Evolutionary conservation across 2,329 filamentous ascomycete species (phyloP), one percentile per base, ranked within the genome.

Genomic region (Clonostachys rosea): DNA sequence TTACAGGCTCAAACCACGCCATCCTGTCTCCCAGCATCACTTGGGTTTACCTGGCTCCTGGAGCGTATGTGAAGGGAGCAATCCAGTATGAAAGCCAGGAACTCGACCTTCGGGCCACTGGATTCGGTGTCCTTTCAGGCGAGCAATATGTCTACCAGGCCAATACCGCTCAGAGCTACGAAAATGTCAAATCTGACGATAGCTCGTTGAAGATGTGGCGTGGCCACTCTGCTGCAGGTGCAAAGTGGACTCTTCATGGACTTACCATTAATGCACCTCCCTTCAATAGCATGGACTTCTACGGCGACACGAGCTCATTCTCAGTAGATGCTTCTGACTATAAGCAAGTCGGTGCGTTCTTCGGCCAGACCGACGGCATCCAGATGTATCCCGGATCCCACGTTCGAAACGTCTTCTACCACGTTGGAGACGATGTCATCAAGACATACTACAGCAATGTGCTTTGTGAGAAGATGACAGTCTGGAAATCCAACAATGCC

Each of bases 321-420:
- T 47, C 44, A 12, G 55, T 59, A 35, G 46, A 57, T 16, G 53
- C 54, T 10, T 57, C 47, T 3, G 65, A 68, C 46, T 67, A 66
- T 50, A 68, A 68, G 52, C 65, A 67, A 49, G 65, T 68, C 34
- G 65, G 65, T 10, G 60, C 64, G 11, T 68, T 60, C 49, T 68
- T 61, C 46, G 52, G 51, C 18, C 65, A 68, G 50, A 68, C 65
- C 1, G 65, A 68, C 49, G 65, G 65, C 17, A 60, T 58, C 36
- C 55, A 65, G 39, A 57, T 65, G 43, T 67, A 68, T 47, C 47
- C 62, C 0, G 58, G 59, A 37, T 54, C 57, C 12, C 44, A 50
- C 14, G 55, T 65, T 17, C 52, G 49, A 13, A 59, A 66, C 46
- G 57, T 62, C 42, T 68, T 68, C 47, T 68, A 63, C 48, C 65